Conservation (phyloP, 2,329 filamentous ascomycete genomes). For the Fusarium chuoi region DNA sequence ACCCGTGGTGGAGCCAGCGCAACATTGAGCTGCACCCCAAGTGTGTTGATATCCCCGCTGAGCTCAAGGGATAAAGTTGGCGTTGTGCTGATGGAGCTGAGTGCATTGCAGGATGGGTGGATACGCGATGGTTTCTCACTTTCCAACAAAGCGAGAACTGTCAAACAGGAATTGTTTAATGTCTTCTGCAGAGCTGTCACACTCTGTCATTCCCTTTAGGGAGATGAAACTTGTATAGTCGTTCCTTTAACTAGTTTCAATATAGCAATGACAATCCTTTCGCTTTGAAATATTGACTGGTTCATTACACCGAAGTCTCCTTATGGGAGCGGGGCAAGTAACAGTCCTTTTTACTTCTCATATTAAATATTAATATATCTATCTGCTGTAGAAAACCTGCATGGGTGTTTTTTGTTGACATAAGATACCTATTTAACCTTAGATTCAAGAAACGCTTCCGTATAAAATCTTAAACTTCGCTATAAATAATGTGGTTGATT, state of each 20-base stretch:
- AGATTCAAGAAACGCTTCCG: accelerated
- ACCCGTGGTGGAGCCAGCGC: constrained; percentile 6
- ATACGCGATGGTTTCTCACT: not conserved
- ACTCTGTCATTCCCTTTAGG: not conserved
- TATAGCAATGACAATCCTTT: not conserved
- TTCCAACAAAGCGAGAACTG: not conserved
- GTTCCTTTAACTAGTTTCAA: not conserved
- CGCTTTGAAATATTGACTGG: too few relatives aligned
- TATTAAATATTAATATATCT: too few relatives aligned
- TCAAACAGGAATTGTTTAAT: not conserved
- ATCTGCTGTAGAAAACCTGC: not conserved
- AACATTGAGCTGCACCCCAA: constrained; percentile 5
- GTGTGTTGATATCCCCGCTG: not conserved
- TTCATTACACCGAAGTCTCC: accelerated
- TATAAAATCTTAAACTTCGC: not conserved
- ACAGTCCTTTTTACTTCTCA: not conserved
- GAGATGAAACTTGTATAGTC: not conserved
- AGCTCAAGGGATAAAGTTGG: not conserved
- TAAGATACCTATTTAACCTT: not conserved
- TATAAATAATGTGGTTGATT: accelerated
- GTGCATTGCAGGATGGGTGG: not conserved
- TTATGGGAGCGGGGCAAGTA: not conserved
- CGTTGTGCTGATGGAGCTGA: not conserved
- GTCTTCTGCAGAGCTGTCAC: not conserved
- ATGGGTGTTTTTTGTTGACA: not conserved